Evolutionary conservation across 176 grass and related monocot species (phyloP).

Genomic region (Paspalum vaginatum): DNA sequence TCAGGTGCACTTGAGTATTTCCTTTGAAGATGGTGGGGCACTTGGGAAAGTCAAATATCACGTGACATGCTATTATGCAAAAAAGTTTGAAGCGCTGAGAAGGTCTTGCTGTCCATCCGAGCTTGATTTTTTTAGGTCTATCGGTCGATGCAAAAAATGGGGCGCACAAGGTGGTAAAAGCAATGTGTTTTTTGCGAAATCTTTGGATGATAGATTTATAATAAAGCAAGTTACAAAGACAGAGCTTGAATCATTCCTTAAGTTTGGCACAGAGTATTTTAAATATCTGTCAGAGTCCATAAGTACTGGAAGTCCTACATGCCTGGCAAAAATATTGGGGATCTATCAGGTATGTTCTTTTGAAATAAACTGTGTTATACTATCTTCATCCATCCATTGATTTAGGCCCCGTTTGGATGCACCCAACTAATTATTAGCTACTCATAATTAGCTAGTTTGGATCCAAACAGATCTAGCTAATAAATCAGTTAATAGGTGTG

Average conservation of each 20-base stretch:
- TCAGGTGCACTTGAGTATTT: slow-evolving; percentile 70
- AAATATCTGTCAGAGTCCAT: slow-evolving; percentile 94
- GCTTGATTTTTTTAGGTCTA: slow-evolving; percentile 83
- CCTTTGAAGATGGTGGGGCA: slow-evolving; percentile 72
- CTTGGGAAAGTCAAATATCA: slow-evolving; percentile 84
- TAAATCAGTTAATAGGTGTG: no score
- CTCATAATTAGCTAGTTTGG: no score
- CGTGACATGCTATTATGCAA: slow-evolving; percentile 87
- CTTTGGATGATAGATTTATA: slow-evolving; percentile 97
- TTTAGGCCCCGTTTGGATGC: not conserved
- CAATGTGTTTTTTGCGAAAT: slow-evolving; percentile 99
- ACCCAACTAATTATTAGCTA: no score
- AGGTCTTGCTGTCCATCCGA: slow-evolving; percentile 93
- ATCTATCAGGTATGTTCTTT: slow-evolving; percentile 85
- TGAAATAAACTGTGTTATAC: slow-evolving; percentile 27
- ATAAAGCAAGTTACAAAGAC: slow-evolving; percentile 99
- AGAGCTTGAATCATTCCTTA: slow-evolving; percentile 98
- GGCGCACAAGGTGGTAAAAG: slow-evolving; percentile 97
- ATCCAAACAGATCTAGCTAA: no score
- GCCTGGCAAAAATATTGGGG: slow-evolving; percentile 94
- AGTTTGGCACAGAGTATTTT: slow-evolving; percentile 90
- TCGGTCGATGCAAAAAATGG: slow-evolving; percentile 96
- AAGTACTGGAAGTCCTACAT: slow-evolving; percentile 85
- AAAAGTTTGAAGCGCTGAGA: slow-evolving; percentile 86
- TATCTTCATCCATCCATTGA: slow-evolving; percentile 30